Base-by-base conservation (phyloP, 2,329 filamentous ascomycete genomes). In the Aurifilum marmelostoma region DNA sequence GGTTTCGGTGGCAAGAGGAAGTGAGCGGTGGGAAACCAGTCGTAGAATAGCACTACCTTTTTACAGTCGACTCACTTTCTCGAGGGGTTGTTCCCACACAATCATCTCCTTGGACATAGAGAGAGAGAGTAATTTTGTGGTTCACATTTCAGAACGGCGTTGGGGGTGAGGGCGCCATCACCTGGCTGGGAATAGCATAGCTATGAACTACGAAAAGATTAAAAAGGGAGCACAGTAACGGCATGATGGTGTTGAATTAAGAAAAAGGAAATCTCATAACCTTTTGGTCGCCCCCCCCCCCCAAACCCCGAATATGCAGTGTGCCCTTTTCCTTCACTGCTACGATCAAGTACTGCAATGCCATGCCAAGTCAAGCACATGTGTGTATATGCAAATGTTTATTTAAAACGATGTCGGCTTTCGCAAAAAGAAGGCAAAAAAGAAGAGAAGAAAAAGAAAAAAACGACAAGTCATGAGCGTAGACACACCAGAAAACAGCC, bases 1-100 rank as follows among this genome's bases (percentile, higher is more conserved):
- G 86, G 84, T 71, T 78, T 88, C 73, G 83, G 85, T 68, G 80
- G 82, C 29, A 82, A 83, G 72, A 83, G 81, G 77, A 85, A 85
- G 76, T 82, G 77, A 61, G 54, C 50, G 6, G 27, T 37, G 11
- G 7, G 24, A 34, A 34, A 47, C 21, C 12, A 32, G 34, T n/a
- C n/a, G n/a, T n/a, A n/a, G n/a, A n/a, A n/a, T n/a, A n/a, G n/a
- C n/a, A n/a, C n/a, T n/a, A n/a, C n/a, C n/a, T n/a, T n/a, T n/a
- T n/a, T n/a, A n/a, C n/a, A n/a, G n/a, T n/a, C n/a, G n/a, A 29
- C 3, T 2, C 14, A 29, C 24, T 29, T 27, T 32, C 7, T 56
- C 12, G 14, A 56, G 52, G 24, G 29, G 52, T 56, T 8, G n/a
- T n/a, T n/a, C n/a, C 43, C 21, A 9, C 21, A 47, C 7, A n/a